Percentiles rank a stretch among this genome's conserved stretches.
phyloP scores from a whole-genome alignment of 2,329 filamentous ascomycete species.

The Rugonectria rugulosa region DNA sequence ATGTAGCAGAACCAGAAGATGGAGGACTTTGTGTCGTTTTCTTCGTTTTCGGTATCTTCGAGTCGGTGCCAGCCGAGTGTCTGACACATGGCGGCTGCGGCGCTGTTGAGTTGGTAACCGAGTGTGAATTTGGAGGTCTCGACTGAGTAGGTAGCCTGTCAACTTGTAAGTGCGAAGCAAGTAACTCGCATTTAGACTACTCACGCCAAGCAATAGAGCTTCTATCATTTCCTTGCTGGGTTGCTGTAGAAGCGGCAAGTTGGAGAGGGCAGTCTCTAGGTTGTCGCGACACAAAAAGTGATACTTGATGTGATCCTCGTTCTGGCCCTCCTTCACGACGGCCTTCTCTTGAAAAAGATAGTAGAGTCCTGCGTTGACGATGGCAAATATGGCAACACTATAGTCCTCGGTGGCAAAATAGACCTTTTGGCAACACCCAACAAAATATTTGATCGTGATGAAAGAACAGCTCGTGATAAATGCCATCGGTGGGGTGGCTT shows the following conservation, averaged over 20 bases:
- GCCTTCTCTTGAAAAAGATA: slow-evolving; percentile 7
- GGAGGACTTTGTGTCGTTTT: neutral
- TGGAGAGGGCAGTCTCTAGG: slow-evolving; percentile 6
- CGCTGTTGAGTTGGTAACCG: slow-evolving; percentile 9
- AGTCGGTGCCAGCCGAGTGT: slow-evolving; percentile 6
- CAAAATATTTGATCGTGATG: slow-evolving; percentile 1
- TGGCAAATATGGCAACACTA: slow-evolving; percentile 1
- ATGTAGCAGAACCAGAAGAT: slow-evolving; percentile 16
- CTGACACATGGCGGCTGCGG: slow-evolving; percentile 14
- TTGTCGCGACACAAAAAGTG: slow-evolving; percentile 7
- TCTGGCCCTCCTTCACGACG: neutral
- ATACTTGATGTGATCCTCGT: neutral
- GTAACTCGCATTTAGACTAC: neutral
- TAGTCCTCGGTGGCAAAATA: slow-evolving; percentile 6
- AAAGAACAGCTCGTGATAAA: slow-evolving; percentile 7
- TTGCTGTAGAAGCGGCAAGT: slow-evolving; percentile 4
- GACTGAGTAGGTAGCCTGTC: slow-evolving; percentile 9
- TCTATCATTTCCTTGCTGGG: slow-evolving; percentile 7
- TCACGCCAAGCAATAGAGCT: slow-evolving; percentile 6
- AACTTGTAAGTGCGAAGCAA: neutral
- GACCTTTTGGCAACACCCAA: neutral
- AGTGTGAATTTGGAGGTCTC: slow-evolving; percentile 11
- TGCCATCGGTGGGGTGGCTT: slow-evolving; percentile 1
- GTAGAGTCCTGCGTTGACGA: slow-evolving; percentile 11
- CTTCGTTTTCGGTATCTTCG: neutral